Percentiles rank a stretch among this genome's conserved stretches.
phyloP scores from a whole-genome alignment of 371 early-diverging fungal species.

The Syncephalastrum monosporum region DNA sequence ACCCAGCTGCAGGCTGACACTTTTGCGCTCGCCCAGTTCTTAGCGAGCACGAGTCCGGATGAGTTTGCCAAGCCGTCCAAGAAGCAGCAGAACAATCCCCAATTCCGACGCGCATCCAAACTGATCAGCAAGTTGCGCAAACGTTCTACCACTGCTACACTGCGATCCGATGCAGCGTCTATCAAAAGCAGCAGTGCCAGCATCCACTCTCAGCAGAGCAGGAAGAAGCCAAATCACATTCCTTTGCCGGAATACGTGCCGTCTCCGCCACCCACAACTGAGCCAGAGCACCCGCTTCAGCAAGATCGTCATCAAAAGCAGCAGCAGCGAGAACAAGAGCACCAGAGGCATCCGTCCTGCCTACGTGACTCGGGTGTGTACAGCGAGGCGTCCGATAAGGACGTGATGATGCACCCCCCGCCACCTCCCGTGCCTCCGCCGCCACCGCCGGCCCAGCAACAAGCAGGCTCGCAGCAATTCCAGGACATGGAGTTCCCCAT shows the following conservation, averaged over 20 bases:
- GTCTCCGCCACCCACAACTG: slow-evolving; percentile 1
- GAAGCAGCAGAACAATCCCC: slow-evolving; percentile 11
- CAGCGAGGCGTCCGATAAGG: slow-evolving; percentile 36
- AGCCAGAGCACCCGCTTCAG: slow-evolving; percentile 3
- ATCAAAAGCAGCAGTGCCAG: neutral
- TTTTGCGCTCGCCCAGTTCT: slow-evolving; percentile 33
- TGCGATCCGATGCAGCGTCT: neutral
- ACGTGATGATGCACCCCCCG: slow-evolving; percentile 6
- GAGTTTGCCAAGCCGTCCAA: slow-evolving; percentile 20
- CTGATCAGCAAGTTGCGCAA: slow-evolving; percentile 30
- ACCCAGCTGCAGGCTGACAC: slow-evolving; percentile 18
- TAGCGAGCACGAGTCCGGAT: slow-evolving; percentile 39
- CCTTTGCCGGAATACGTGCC: slow-evolving; percentile 21
- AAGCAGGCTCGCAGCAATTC: slow-evolving; percentile 1
- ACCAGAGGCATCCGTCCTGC: slow-evolving; percentile 3
- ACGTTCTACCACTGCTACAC: slow-evolving; percentile 11
- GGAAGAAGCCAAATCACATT: slow-evolving; percentile 13
- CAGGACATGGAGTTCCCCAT: slow-evolving; percentile 27
- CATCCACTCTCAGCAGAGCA: neutral
- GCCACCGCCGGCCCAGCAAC: slow-evolving; percentile 11
- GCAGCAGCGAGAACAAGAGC: neutral
- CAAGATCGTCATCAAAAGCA: no score
- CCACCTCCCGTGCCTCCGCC: slow-evolving; percentile 13
- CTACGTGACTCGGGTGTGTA: slow-evolving; percentile 42
- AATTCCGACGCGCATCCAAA: slow-evolving; percentile 31